These are phyloP conservation scores for Mangifera indica DNA, from an alignment of 345 rosid species.

Conservation along the genomic window DNA sequence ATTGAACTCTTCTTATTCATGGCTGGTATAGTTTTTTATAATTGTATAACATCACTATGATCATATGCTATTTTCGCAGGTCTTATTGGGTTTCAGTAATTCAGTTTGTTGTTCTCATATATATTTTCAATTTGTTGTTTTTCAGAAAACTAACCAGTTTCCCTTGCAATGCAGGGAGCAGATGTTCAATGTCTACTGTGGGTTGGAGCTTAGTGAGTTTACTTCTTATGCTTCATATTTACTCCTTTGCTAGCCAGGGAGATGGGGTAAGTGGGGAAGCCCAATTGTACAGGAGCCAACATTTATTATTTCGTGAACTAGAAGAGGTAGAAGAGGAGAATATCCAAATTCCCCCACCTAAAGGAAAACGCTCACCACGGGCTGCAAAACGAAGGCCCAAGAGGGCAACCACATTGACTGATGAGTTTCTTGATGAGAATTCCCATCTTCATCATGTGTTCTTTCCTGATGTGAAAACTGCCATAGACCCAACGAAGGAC, in stretches of 20 bases:
- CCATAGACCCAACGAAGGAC: slow-evolving; percentile 57
- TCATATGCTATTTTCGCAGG: not conserved
- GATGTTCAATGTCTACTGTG: slow-evolving; percentile 51
- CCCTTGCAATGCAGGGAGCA: slow-evolving; percentile 73
- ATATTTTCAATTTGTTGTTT: not conserved
- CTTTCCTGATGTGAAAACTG: slow-evolving; percentile 67
- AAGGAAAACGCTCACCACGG: slow-evolving; percentile 77
- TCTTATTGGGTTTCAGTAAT: not conserved
- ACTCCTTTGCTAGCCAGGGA: slow-evolving; percentile 41
- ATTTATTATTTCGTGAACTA: slow-evolving; percentile 54
- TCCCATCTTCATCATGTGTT: slow-evolving; percentile 72
- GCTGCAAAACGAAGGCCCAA: slow-evolving; percentile 79
- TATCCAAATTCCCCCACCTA: slow-evolving; percentile 75
- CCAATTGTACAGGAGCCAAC: slow-evolving; percentile 41
- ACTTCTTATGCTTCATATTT: slow-evolving; percentile 56
- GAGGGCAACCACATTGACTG: slow-evolving; percentile 62
- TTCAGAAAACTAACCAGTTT: slow-evolving; percentile 67
- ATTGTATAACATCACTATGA: not conserved
- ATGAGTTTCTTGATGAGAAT: slow-evolving; percentile 93
- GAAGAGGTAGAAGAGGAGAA: slow-evolving; percentile 76
- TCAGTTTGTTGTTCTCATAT: not conserved
- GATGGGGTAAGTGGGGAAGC: slow-evolving; percentile 36
- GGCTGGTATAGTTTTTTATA: not conserved
- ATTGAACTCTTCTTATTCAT: slow-evolving; percentile 17
- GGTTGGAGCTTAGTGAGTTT: slow-evolving; percentile 78